Evolutionary conservation across 177 flowering plant genomes (phyloP).

Genomic region (Vitis hybrid): DNA sequence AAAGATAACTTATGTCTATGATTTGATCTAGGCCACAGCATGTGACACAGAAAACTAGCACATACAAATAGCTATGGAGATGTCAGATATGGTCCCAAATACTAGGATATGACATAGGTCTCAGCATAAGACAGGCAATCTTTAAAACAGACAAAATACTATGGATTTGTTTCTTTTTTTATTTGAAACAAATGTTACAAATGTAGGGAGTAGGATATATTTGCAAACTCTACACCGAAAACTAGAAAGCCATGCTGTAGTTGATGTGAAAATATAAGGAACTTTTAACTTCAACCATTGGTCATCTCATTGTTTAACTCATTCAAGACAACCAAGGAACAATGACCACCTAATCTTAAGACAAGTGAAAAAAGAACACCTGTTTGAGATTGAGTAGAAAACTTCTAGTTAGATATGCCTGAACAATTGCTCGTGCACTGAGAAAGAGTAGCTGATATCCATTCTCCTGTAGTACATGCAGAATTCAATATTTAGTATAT

Average conservation of each 20-base stretch:
- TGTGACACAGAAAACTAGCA: too few relatives aligned
- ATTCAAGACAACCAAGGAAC: neutral
- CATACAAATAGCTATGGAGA: too few relatives aligned
- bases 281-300: neutral
- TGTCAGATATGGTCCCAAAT: too few relatives aligned
- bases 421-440: conserved; percentile 98
- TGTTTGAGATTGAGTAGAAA: conserved; percentile 86
- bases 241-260: neutral
- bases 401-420: conserved; percentile 84
- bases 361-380: conserved; percentile 36
- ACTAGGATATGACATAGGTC: too few relatives aligned
- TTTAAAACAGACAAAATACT: too few relatives aligned
- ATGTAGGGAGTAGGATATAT: neutral
- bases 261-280: neutral
- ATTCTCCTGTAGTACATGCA: conserved; percentile 60
- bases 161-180: too few relatives aligned
- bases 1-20: neutral
- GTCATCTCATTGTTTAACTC: neutral
- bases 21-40: too few relatives aligned
- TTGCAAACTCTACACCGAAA: neutral
- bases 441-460: conserved; percentile 92
- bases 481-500: neutral
- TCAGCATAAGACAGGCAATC: too few relatives aligned
- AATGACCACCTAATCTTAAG: neutral
- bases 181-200: neutral